Base-by-base conservation (phyloP, 768 basidiomycete species). In the Pisolithus microcarpus region DNA sequence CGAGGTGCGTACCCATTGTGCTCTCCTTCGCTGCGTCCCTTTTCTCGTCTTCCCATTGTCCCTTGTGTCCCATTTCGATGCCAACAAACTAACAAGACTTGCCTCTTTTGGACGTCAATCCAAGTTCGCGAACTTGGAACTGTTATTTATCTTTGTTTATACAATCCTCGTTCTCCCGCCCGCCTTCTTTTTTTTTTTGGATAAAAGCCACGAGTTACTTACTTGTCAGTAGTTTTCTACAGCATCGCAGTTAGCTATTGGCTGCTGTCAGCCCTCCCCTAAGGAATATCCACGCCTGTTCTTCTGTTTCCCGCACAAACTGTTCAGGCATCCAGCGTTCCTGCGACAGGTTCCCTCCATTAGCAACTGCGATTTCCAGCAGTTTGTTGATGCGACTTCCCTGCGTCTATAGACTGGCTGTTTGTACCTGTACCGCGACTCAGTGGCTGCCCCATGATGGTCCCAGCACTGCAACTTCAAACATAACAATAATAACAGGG, bases 381-480 rank as follows among this genome's bases (percentile, higher is more conserved):
- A 78, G 58, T 46, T 74, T 65, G 7, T 56, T 54, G 38, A 80
- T 69, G 53, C 79, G n/a, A n/a, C n/a, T n/a, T 77, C 15, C 54
- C 52, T 19, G 66, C 68, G 54, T 78, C 77, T 8, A n/a, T n/a
- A n/a, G n/a, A 67, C 56, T 36, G 61, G 58, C 48, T 70, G 64
- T 60, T 78, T 79, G 10, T 47, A 53, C 38, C 54, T 62, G 56
- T 74, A 65, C 49, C 72, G 60, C 9, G 51, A 57, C 53, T 48
- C 51, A 43, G 38, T 54, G 24, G 72, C 67, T 4, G 49, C 56
- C 5, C 65, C 56, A 52, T 75, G 74, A 53, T 75, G 70, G 34
- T 58, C 53, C 75, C 75, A 76, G 2, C 66, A 74, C 40, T 70
- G 64, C 7, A 77, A 55, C 52, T 76, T 77, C 43, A 75, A 54